These are phyloP conservation scores for Quercus cerris DNA, from an alignment of 306 rosid genomes.

Conservation along the genomic window DNA sequence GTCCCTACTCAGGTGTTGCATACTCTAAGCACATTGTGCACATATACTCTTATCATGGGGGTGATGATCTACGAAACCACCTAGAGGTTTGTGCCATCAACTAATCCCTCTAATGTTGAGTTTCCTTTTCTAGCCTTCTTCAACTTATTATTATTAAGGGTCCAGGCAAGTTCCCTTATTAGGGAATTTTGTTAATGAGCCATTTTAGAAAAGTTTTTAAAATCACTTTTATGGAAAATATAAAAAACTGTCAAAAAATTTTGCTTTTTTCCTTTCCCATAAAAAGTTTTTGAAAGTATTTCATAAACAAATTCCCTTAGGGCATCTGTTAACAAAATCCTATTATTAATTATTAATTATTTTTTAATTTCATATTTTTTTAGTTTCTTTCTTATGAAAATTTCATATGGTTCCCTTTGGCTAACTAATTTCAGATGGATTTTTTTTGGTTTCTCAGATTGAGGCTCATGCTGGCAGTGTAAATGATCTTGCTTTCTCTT, in stretches of 20 bases:
- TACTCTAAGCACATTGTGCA: constrained; percentile 96
- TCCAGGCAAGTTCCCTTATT: too few species aligned
- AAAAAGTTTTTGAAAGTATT: too few species aligned
- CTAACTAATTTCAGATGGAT: constrained; percentile 17
- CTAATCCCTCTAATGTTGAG: constrained; percentile 4
- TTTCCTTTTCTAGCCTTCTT: constrained; percentile 10
- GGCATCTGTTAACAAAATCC: too few species aligned
- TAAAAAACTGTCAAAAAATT: too few species aligned
- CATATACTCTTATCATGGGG: constrained; percentile 84
- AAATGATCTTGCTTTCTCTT: constrained; percentile 95
- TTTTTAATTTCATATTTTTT: not conserved
- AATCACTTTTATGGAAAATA: too few species aligned
- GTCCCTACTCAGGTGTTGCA: constrained; percentile 76
- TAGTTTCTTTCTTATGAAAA: not conserved
- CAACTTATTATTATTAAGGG: too few species aligned
- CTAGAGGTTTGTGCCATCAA: constrained; percentile 71
- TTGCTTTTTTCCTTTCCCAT: not conserved
- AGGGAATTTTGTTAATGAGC: too few species aligned
- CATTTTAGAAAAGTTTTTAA: too few species aligned
- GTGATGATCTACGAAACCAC: constrained; percentile 82
- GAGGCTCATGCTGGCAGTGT: constrained; percentile 97
- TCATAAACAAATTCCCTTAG: too few species aligned
- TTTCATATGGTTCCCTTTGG: constrained; percentile 14
- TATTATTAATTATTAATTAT: not conserved
- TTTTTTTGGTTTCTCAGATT: constrained; percentile 51